phyloP scores from a whole-genome alignment of 495 filamentous ascomycete genomes.

The Clohesyomyces aquaticus region DNA sequence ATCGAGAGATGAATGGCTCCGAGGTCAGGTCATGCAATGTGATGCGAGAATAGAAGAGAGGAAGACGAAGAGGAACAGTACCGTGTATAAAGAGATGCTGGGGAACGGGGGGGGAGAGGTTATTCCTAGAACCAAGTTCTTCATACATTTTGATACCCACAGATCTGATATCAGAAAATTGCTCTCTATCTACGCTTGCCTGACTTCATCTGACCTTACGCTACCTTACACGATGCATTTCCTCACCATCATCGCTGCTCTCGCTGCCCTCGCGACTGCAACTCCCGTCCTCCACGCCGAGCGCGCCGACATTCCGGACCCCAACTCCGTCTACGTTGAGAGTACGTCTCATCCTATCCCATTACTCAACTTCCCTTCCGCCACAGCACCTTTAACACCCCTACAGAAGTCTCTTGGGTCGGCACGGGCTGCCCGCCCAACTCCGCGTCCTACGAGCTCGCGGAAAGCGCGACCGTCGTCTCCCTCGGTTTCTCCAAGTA shows the following conservation, averaged over 20 bases:
- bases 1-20: too few species aligned
- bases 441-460: conserved; percentile 14
- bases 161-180: background rate
- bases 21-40: too few species aligned
- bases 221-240: conserved; percentile 10
- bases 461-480: conserved; percentile 18
- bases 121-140: background rate
- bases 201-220: background rate
- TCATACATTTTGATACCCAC: background rate
- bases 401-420: conserved; percentile 24
- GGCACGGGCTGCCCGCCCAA: conserved; percentile 25
- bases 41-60: background rate
- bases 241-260: conserved; percentile 9
- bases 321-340: conserved; percentile 22
- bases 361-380: background rate
- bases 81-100: background rate
- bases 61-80: too few species aligned
- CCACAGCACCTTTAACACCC: background rate
- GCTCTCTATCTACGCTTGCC: too few species aligned
- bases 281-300: conserved; percentile 4
- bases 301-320: conserved; percentile 12
- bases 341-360: conserved; percentile 12
- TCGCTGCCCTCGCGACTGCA: conserved; percentile 3
- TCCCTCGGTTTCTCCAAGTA: conserved; percentile 26
- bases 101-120: background rate